These are phyloP conservation scores for Rhizopogon rudus DNA, from an alignment of 768 basidiomycete genomes.

Conservation along the genomic window DNA sequence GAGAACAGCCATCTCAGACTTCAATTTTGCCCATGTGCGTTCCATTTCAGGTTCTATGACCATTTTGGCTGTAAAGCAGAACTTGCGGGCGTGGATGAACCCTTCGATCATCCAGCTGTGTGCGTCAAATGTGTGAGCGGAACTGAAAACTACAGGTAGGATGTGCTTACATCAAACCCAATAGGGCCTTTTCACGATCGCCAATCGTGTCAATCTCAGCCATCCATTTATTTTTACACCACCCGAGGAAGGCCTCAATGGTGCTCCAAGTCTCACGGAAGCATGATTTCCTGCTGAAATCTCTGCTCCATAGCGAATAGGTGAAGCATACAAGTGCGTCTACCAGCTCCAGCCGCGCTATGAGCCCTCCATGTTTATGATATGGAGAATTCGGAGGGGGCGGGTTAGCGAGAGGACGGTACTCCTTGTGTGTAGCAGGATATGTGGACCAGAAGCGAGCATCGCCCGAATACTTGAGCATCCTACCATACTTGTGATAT, in stretches of 20 bases:
- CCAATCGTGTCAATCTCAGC: slow-evolving; percentile 33
- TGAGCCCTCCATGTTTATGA: slow-evolving; percentile 69
- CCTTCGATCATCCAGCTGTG: slow-evolving; percentile 75
- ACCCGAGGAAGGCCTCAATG: slow-evolving; percentile 62
- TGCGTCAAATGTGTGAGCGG: slow-evolving; percentile 21
- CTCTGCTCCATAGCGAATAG: slow-evolving; percentile 79
- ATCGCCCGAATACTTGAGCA: slow-evolving; percentile 82
- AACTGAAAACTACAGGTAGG: slow-evolving; percentile 8
- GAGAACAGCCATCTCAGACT: slow-evolving; percentile 24
- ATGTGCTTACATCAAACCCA: slow-evolving; percentile 73
- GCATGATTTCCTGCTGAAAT: slow-evolving; percentile 53
- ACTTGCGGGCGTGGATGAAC: slow-evolving; percentile 57
- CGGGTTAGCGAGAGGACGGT: slow-evolving; percentile 56
- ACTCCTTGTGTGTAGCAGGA: slow-evolving; percentile 58
- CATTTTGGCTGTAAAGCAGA: slow-evolving; percentile 33
- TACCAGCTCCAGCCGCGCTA: slow-evolving; percentile 73
- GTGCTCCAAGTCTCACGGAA: slow-evolving; percentile 61
- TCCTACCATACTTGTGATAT: slow-evolving; percentile 64
- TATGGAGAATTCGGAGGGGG: slow-evolving; percentile 65
- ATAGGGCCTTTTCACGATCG: slow-evolving; percentile 53
- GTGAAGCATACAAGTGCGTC: slow-evolving; percentile 83
- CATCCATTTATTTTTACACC: slow-evolving; percentile 70
- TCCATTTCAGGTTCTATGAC: slow-evolving; percentile 30
- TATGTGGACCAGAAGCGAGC: slow-evolving; percentile 74
- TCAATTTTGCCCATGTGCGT: slow-evolving; percentile 30